Percentiles rank a stretch among this genome's conserved stretches.
phyloP scores from a whole-genome alignment of 1,284 basidiomycete species.

The Pseudozyma flocculosa region DNA sequence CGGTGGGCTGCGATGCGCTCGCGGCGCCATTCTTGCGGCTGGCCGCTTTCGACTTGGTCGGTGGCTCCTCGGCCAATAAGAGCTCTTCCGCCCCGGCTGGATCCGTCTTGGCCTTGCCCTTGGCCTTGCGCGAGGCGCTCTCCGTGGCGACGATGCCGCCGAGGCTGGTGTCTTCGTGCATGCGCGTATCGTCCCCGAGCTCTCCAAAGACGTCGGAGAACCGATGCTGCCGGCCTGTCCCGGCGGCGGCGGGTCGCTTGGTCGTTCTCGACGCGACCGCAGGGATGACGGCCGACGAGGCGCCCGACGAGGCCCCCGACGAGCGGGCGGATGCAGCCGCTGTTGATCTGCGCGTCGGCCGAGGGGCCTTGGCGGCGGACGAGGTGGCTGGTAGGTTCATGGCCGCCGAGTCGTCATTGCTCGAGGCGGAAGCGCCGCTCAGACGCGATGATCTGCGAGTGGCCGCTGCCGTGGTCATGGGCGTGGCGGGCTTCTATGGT shows the following conservation, averaged over 20 bases:
- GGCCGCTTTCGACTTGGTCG: neutral
- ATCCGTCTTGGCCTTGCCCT: neutral
- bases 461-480: conserved; percentile 12
- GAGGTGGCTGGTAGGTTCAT: conserved; percentile 10
- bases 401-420: conserved; percentile 10
- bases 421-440: conserved; percentile 15
- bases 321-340: conserved; percentile 19
- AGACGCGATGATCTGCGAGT: conserved; percentile 29
- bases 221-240: conserved; percentile 17
- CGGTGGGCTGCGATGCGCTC: neutral
- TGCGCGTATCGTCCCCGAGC: conserved; percentile 15
- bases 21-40: neutral
- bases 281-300: conserved; percentile 33
- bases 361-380: conserved; percentile 4
- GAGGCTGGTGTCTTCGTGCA: conserved; percentile 28
- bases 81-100: no score
- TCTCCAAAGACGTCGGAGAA: conserved; percentile 30
- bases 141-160: conserved; percentile 15
- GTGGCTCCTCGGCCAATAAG: no score
- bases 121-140: neutral
- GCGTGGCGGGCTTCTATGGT: no score
- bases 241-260: conserved; percentile 8
- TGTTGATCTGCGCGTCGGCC: neutral
- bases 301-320: conserved; percentile 25
- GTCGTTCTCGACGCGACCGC: conserved; percentile 30